Base-by-base conservation (phyloP, 1,284 basidiomycete species). In the Apiotrichum mycotoxinovorans region DNA sequence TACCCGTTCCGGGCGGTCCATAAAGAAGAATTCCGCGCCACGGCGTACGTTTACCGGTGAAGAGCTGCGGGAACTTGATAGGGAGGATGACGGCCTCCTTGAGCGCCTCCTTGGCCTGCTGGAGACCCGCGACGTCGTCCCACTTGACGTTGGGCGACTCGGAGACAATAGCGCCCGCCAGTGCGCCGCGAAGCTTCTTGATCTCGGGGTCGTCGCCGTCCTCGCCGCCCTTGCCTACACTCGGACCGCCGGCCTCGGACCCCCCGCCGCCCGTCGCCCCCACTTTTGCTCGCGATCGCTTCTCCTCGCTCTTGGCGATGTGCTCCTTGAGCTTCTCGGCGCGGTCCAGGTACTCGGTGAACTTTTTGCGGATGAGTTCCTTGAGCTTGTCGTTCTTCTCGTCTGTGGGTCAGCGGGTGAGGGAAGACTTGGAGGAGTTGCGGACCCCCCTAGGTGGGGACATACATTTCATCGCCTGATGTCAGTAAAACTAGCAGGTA, bases 81-180 rank as follows among this genome's bases (percentile, higher is more conserved):
- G 95, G 95, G 23, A 98, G 81, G 71, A 98, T 97, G 73, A 98
- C 96, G 37, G 96, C 95, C 76, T 98, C 95, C 77, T 98, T 98
- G 67, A 98, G 80, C 14, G 95, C 85, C 56, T 95, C 93, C 78
- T 98, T 98, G 35, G 95, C 95, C 40, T 85, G 87, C 68, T 92
- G 89, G 10, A 98, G 83, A 51, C 95, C 95, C 10, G 95, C 95
- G 42, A 98, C 94, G 75, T 98, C 95, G 72, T 98, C 93, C 95
- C 95, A 98, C 68, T 87, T 87, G 25, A 98, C 89, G 74, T 98
- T 93, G 18, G 95, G 95, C 64, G 87, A 96, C 79, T 98, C 96
- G 14, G 88, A 84, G 18, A 98, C 74, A 66, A 98, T 98, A 12
- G 94, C 93, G 74, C 83, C 86, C 22, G 89, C 83, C 4, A 98